These are phyloP conservation scores for Kodamaea kaohsiungensis DNA, from an alignment of 805 yeast genomes.

Conservation along the genomic window DNA sequence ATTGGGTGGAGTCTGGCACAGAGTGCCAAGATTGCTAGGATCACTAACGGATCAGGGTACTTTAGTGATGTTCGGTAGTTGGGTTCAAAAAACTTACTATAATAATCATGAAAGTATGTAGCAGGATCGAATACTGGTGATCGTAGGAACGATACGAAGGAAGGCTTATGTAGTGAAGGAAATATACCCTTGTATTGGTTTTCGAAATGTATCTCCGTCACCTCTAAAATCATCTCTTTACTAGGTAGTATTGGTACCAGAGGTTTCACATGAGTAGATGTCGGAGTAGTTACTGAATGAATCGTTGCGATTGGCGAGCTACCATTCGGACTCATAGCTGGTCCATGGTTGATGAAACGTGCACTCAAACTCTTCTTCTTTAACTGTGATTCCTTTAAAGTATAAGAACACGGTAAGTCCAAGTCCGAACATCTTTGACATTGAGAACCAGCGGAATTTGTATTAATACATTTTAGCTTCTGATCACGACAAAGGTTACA, in stretches of 20 bases:
- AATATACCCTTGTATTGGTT: slow-evolving; percentile 29
- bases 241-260: slow-evolving; percentile 18
- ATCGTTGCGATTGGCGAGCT: background rate
- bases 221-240: slow-evolving; percentile 18
- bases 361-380: slow-evolving; percentile 9
- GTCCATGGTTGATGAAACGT: background rate
- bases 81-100: slow-evolving; percentile 15
- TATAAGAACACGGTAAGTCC: slow-evolving; percentile 21
- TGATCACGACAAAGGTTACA: slow-evolving; percentile 16
- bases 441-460: slow-evolving; percentile 4
- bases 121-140: slow-evolving; percentile 21
- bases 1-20: slow-evolving; percentile 36
- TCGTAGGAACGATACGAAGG: slow-evolving; percentile 20
- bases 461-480: slow-evolving; percentile 15
- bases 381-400: slow-evolving; percentile 22
- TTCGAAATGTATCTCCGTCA: slow-evolving; percentile 23
- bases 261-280: background rate
- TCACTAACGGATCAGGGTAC: slow-evolving; percentile 30
- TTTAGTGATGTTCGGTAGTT: slow-evolving; percentile 13
- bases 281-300: background rate
- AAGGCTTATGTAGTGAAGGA: slow-evolving; percentile 25
- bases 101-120: slow-evolving; percentile 19
- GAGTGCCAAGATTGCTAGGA: slow-evolving; percentile 37
- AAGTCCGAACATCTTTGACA: slow-evolving; percentile 22
- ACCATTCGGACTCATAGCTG: background rate